Conservation (phyloP, 2,329 filamentous ascomycete species). For the Penicillium sp. region DNA sequence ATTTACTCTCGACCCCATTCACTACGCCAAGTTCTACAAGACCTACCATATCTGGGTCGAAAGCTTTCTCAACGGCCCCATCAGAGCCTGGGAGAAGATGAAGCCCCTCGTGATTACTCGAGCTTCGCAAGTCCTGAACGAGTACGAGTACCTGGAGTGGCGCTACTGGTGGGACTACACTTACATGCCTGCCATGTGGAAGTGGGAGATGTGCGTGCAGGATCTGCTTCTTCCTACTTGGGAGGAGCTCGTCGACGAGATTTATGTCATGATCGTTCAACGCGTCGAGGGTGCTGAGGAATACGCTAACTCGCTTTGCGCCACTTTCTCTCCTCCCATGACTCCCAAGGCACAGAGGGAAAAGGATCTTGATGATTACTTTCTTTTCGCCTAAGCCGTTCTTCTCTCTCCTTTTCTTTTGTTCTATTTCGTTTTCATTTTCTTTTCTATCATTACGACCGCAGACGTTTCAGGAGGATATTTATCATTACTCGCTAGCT, state of each 20-base stretch:
- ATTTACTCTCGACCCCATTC: slow-evolving; percentile 19
- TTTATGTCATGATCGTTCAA: slow-evolving; percentile 23
- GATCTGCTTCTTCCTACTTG: slow-evolving; percentile 24
- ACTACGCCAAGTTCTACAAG: slow-evolving; percentile 16
- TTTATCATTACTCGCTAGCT: background rate
- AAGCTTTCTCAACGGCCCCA: slow-evolving; percentile 4
- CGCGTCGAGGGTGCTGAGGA: slow-evolving; percentile 24
- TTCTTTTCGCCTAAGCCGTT: background rate
- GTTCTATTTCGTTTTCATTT: no score
- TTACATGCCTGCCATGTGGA: slow-evolving; percentile 24
- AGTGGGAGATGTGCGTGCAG: slow-evolving; percentile 25
- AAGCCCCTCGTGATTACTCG: slow-evolving; percentile 8
- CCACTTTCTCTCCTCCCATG: background rate
- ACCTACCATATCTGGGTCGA: slow-evolving; percentile 6
- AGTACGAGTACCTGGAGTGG: slow-evolving; percentile 18
- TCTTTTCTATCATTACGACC: no score
- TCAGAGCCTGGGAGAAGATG: background rate
- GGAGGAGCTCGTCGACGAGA: slow-evolving; percentile 23
- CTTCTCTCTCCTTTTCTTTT: no score
- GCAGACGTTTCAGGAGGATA: no score
- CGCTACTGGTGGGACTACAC: slow-evolving; percentile 21
- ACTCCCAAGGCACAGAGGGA: background rate
- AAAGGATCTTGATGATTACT: background rate
- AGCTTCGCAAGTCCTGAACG: slow-evolving; percentile 11
- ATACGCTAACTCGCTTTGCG: slow-evolving; percentile 6